A percentile compares a stretch with the other conserved stretches of the same genome.
Conservation (phyloP, 192 early-diverging fungal species). For the Mortierella claussenii region DNA sequence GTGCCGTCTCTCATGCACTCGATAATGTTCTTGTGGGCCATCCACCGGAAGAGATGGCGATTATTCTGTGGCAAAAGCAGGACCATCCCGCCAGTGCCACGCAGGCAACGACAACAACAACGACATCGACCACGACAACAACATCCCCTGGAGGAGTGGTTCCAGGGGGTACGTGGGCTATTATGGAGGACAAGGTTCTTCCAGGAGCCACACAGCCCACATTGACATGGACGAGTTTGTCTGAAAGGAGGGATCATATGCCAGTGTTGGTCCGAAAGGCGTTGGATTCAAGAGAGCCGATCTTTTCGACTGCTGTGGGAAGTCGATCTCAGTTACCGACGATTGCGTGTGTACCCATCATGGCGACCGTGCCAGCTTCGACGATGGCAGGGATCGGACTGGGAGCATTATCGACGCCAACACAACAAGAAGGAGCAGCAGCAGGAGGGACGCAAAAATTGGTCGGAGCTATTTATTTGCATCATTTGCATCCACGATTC, state of each 20-base stretch:
- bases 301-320: slow-evolving; percentile 47
- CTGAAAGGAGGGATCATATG: slow-evolving; percentile 51
- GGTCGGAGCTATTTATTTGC: slow-evolving; percentile 40
- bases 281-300: slow-evolving; percentile 35
- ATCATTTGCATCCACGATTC: slow-evolving; percentile 47
- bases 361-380: too few species aligned
- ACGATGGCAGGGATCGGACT: background rate
- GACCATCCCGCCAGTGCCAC: slow-evolving; percentile 16
- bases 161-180: slow-evolving; percentile 49
- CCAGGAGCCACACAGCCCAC: slow-evolving; percentile 37
- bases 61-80: slow-evolving; percentile 51
- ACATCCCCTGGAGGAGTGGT: too few species aligned
- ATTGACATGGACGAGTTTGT: slow-evolving; percentile 37
- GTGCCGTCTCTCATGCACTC: slow-evolving; percentile 32
- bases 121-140: too few species aligned
- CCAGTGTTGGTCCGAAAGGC: slow-evolving; percentile 40
- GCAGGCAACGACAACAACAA: too few species aligned
- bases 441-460: too few species aligned
- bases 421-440: too few species aligned
- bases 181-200: slow-evolving; percentile 43
- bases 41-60: slow-evolving; percentile 52
- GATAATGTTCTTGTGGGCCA: slow-evolving; percentile 40
- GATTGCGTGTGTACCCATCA: slow-evolving; percentile 49
- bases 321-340: slow-evolving; percentile 48
- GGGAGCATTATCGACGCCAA: too few species aligned